A percentile compares a stretch with the other conserved stretches of the same genome.
Evolutionary conservation across 2,329 filamentous ascomycete species (phyloP).

Genomic region (Paecilomyces variotii): DNA sequence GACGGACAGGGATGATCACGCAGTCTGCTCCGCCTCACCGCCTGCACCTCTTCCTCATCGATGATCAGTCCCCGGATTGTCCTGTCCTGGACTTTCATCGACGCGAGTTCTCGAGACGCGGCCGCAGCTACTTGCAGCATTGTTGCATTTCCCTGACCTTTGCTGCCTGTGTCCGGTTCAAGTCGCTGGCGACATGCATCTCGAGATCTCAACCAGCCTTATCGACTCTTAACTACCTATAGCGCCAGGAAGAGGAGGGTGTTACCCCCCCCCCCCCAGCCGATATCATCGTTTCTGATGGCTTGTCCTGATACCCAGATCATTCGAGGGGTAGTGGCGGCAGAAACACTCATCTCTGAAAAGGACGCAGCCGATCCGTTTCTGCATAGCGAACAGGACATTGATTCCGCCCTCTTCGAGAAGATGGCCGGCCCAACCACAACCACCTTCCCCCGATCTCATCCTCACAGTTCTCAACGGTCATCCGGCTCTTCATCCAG

Average conservation of each 20-base stretch:
- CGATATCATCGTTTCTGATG: background rate
- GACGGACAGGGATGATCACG: background rate
- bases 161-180: background rate
- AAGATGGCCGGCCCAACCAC: background rate
- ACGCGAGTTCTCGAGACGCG: background rate
- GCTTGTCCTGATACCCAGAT: background rate
- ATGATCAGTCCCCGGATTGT: background rate
- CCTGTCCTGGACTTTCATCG: background rate
- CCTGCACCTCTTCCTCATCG: background rate
- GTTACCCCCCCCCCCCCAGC: background rate
- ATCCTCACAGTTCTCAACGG: background rate
- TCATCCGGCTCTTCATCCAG: background rate
- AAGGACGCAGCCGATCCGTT: background rate
- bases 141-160: background rate
- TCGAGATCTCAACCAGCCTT: background rate
- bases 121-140: background rate
- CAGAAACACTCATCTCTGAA: background rate
- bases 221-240: background rate
- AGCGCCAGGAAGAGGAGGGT: background rate
- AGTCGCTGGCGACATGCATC: background rate
- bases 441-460: background rate
- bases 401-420: background rate
- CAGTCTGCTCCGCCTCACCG: background rate
- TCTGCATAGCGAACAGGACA: background rate
- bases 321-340: background rate